Percentiles rank a stretch among this genome's conserved stretches.
phyloP scores from a whole-genome alignment of 2,329 filamentous ascomycete genomes.

The Furcasterigmium furcatum region DNA sequence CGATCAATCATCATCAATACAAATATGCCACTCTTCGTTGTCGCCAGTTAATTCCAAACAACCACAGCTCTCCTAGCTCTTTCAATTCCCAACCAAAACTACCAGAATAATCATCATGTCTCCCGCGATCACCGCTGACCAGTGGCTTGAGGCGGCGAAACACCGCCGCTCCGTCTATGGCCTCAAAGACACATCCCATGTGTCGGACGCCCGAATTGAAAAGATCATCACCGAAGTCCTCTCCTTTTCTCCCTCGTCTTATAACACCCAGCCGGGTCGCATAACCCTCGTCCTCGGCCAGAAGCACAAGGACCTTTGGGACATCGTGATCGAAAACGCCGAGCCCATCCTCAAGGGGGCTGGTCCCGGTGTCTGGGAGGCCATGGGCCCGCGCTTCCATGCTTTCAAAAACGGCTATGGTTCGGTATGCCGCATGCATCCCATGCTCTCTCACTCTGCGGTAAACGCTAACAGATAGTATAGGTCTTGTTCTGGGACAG shows the following conservation, averaged over 20 bases:
- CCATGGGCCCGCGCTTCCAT: slow-evolving; percentile 12
- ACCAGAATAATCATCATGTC: neutral
- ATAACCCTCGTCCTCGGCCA: slow-evolving; percentile 15
- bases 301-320: slow-evolving; percentile 18
- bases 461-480: slow-evolving; percentile 1
- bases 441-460: too few species aligned
- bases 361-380: slow-evolving; percentile 15
- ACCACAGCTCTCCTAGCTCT: too few species aligned
- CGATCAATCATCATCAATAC: too few species aligned
- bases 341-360: slow-evolving; percentile 13
- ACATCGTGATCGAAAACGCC: slow-evolving; percentile 11
- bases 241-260: slow-evolving; percentile 16
- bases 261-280: slow-evolving; percentile 19
- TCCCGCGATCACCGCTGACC: slow-evolving; percentile 14
- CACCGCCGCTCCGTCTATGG: slow-evolving; percentile 23
- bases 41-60: too few species aligned
- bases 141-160: slow-evolving; percentile 21
- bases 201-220: slow-evolving; percentile 22
- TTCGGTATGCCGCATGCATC: slow-evolving; percentile 12
- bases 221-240: slow-evolving; percentile 20
- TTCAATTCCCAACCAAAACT: too few species aligned
- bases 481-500: slow-evolving; percentile 20
- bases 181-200: slow-evolving; percentile 19
- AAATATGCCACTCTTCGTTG: too few species aligned
- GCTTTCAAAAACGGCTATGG: slow-evolving; percentile 16